phyloP scores from a whole-genome alignment of 306 rosid species.

The Vicia villosa region DNA sequence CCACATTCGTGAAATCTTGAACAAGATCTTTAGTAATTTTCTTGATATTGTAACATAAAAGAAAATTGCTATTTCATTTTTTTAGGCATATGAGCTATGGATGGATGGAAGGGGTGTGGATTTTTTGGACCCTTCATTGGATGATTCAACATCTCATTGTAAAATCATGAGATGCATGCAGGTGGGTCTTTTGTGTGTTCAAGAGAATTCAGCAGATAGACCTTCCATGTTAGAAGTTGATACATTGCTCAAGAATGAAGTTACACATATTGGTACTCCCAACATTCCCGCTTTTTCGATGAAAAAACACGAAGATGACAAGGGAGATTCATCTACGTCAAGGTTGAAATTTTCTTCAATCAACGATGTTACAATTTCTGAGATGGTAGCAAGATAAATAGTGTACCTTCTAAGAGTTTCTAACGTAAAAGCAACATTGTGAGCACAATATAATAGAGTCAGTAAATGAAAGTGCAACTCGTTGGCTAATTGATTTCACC shows the following conservation, averaged over 20 bases:
- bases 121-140: slow-evolving; percentile 52
- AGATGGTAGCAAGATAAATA: slow-evolving; percentile 45
- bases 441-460: no score
- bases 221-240: slow-evolving; percentile 62
- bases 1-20: no score
- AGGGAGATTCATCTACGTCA: neutral
- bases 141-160: slow-evolving; percentile 48
- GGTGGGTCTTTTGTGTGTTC: slow-evolving; percentile 34
- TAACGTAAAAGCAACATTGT: no score
- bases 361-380: slow-evolving; percentile 49
- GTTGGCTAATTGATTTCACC: no score
- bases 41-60: no score
- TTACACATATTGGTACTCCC: slow-evolving; percentile 41
- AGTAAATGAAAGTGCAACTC: no score
- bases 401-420: no score
- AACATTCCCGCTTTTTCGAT: slow-evolving; percentile 50
- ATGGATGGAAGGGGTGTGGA: slow-evolving; percentile 48
- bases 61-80: neutral
- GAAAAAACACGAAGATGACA: slow-evolving; percentile 1
- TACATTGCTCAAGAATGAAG: slow-evolving; percentile 55
- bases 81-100: slow-evolving; percentile 62
- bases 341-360: slow-evolving; percentile 35
- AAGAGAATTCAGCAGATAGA: no score
- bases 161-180: slow-evolving; percentile 64
- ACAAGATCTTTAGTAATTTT: no score